A percentile compares a stretch with the other conserved stretches of the same genome.
phyloP scores from a whole-genome alignment of 768 basidiomycete species.

The Rhodotorula taiwanensis region DNA sequence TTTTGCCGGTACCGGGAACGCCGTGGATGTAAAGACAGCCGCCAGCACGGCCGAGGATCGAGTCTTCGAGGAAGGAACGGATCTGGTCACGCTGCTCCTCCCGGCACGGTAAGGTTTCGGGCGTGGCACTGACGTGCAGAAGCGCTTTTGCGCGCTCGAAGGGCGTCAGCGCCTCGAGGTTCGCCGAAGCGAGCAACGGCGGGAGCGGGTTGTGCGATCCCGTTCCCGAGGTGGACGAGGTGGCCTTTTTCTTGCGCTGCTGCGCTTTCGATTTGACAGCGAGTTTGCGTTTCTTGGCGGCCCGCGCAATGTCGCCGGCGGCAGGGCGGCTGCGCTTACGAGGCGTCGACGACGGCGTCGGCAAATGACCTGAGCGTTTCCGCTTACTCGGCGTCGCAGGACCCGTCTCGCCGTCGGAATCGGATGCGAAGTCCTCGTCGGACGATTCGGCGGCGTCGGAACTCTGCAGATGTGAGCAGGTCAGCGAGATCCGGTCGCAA shows the following conservation, averaged over 20 bases:
- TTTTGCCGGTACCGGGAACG: conserved; percentile 98
- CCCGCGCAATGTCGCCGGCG: neutral
- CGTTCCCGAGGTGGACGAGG: conserved; percentile 43
- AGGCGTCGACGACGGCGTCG: conserved; percentile 4
- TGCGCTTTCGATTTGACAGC: neutral
- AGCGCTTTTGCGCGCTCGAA: conserved; percentile 45
- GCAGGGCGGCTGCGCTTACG: neutral
- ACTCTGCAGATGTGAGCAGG: neutral
- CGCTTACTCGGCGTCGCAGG: neutral
- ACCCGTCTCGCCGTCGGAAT: neutral
- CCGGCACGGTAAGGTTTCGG: conserved; percentile 80
- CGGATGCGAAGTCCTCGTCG: neutral
- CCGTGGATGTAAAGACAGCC: conserved; percentile 97
- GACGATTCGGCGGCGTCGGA: neutral
- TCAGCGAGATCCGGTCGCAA: no score
- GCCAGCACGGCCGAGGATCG: conserved; percentile 85
- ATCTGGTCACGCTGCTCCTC: conserved; percentile 76
- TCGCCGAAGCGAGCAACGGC: conserved; percentile 11
- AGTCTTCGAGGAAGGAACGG: conserved; percentile 66
- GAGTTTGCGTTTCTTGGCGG: conserved; percentile 9
- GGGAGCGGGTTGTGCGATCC: conserved; percentile 46
- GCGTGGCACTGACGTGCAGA: conserved; percentile 85
- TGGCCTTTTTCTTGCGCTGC: neutral
- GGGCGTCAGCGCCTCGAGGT: conserved; percentile 29
- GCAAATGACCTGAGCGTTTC: neutral